Percentiles rank a stretch among this genome's conserved stretches.
These are phyloP conservation scores for Penstemon eatonii DNA, from an alignment of 257 asterid species.

Conservation along the genomic window DNA sequence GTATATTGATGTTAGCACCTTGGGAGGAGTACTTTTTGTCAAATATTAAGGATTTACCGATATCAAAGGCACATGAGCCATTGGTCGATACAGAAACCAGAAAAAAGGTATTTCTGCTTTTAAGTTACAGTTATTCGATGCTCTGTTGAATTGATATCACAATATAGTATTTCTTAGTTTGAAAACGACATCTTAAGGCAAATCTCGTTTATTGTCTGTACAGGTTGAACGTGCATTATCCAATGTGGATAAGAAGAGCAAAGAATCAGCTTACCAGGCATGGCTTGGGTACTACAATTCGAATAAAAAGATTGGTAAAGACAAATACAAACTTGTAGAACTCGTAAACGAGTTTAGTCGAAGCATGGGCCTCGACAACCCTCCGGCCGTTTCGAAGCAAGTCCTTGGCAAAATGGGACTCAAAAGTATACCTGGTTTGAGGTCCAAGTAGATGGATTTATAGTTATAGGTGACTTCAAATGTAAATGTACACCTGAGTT, in stretches of 20 bases:
- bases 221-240: slow-evolving; percentile 79
- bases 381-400: slow-evolving; percentile 82
- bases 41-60: slow-evolving; percentile 69
- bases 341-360: slow-evolving; percentile 87
- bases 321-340: slow-evolving; percentile 78
- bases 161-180: too few species aligned
- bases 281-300: slow-evolving; percentile 99
- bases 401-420: slow-evolving; percentile 94
- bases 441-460: slow-evolving; percentile 56
- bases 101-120: slow-evolving; percentile 49
- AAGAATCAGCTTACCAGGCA: slow-evolving; percentile 94
- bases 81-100: slow-evolving; percentile 73
- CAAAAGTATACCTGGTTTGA: slow-evolving; percentile 80
- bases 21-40: slow-evolving; percentile 96
- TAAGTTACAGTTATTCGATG: too few species aligned
- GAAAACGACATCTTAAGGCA: background rate
- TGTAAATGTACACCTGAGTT: too few species aligned
- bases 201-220: background rate
- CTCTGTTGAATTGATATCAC: too few species aligned
- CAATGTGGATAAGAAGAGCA: slow-evolving; percentile 74
- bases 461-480: too few species aligned
- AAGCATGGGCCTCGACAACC: slow-evolving; percentile 87
- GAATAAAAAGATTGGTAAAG: slow-evolving; percentile 60
- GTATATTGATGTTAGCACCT: slow-evolving; percentile 83
- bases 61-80: slow-evolving; percentile 69